Evolutionary conservation across 805 yeast species (phyloP).

Genomic region (Scheffersomyces ergatensis): DNA sequence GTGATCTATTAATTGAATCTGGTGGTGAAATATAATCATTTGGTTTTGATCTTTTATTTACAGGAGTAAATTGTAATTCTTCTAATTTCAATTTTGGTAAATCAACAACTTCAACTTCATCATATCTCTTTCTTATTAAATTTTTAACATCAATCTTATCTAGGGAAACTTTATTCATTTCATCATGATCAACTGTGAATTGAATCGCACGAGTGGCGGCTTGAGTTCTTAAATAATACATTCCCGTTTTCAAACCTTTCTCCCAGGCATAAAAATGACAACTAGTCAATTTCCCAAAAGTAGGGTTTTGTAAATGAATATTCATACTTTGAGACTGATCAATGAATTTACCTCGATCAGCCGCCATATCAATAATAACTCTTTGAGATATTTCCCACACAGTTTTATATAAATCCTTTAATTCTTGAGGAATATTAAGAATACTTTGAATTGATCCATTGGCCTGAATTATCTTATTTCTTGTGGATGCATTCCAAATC

Average conservation of each 20-base stretch:
- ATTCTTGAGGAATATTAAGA: slow-evolving; percentile 66
- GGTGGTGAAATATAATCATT: slow-evolving; percentile 11
- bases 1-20: slow-evolving; percentile 6
- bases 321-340: slow-evolving; percentile 52
- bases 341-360: slow-evolving; percentile 68
- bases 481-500: slow-evolving; percentile 78
- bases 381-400: slow-evolving; percentile 96
- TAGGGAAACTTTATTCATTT: slow-evolving; percentile 7
- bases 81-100: background rate
- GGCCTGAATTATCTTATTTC: slow-evolving; percentile 68
- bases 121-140: slow-evolving; percentile 22
- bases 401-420: slow-evolving; percentile 82
- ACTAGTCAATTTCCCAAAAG: slow-evolving; percentile 38
- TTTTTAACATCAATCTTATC: slow-evolving; percentile 1
- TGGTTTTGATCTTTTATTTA: slow-evolving; percentile 1
- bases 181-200: slow-evolving; percentile 24
- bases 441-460: slow-evolving; percentile 86
- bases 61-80: background rate
- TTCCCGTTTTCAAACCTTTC: slow-evolving; percentile 37
- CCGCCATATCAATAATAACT: slow-evolving; percentile 81
- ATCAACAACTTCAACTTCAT: slow-evolving; percentile 8
- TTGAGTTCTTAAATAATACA: slow-evolving; percentile 38
- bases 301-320: slow-evolving; percentile 34
- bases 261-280: slow-evolving; percentile 44
- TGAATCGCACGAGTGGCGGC: slow-evolving; percentile 38